Evolutionary conservation across 805 yeast species (phyloP), one percentile per base, ranked within the genome.

Genomic region (Ogataea saltuana): DNA sequence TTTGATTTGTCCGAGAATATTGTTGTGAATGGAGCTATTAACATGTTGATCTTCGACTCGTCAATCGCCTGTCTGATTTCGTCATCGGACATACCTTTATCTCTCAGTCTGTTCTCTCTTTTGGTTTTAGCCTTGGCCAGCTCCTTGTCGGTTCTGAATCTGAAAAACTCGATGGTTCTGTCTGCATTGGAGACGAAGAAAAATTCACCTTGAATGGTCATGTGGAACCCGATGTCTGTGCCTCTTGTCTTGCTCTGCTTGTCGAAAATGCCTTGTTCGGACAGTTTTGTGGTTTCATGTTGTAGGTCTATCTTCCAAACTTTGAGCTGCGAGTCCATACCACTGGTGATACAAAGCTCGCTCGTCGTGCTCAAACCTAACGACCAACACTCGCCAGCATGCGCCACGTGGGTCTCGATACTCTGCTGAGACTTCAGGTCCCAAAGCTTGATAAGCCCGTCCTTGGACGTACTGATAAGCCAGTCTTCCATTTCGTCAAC

Each of bases 381-480:
- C 3, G 86, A 71, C 98, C 98, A 93, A 68, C 97, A 88, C 64
- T 93, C 98, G 45, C 91, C 90, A 17, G 85, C 74, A 61, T 88
- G 96, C 0, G 97, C 96, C 48, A 89, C 81, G 61, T 90, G 97
- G 1, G 98, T 90, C 61, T 93, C 99, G 4, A 89, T 71, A 65
- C 97, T 88, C 61, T 88, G 95, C 60, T 86, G 88, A 4, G 93
- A 69, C 56, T 82, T 84, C 54, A 93, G 66, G 59, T 93, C 98
- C 99, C 99, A 93, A 26, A 93, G 65, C 61, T 93, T 93, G 53
- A 93, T 74, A 37, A 89, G 69, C 0, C 98, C 98, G 61, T 93
- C 99, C 59, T 89, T 90, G 2, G 95, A 78, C 0, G 83, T 80
- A 52, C 89, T 80, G 15, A 89, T 53, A 13, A 93, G 65, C 76